Percentiles rank a stretch among this genome's conserved stretches.
These are phyloP conservation scores for Hanseniaspora uvarum DNA, from an alignment of 1,139 yeast species.

Conservation along the genomic window DNA sequence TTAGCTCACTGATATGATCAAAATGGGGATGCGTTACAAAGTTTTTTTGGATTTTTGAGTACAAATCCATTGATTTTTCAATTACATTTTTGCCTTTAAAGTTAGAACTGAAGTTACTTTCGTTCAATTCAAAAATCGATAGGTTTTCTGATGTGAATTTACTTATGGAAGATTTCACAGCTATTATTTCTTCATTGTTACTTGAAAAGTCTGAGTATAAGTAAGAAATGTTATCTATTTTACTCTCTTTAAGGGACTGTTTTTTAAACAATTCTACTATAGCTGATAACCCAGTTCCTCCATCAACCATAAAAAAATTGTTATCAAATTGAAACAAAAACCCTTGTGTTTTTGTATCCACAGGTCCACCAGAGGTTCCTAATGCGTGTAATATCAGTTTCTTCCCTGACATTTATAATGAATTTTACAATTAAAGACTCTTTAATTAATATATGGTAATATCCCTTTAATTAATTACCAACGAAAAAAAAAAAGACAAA, in stretches of 20 bases:
- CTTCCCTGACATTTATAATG: neutral
- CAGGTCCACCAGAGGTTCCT: slow-evolving; percentile 74
- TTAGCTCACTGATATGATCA: slow-evolving; percentile 65
- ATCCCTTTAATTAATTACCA: neutral
- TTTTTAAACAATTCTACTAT: slow-evolving; percentile 42
- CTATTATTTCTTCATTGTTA: neutral
- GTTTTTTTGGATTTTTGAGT: slow-evolving; percentile 32
- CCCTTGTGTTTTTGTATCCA: slow-evolving; percentile 57
- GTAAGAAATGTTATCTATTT: slow-evolving; percentile 23
- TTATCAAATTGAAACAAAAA: slow-evolving; percentile 47
- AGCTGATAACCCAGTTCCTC: slow-evolving; percentile 62
- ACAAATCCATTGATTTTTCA: slow-evolving; percentile 32
- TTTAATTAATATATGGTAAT: neutral
- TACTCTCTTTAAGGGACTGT: slow-evolving; percentile 21
- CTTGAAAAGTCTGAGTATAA: slow-evolving; percentile 7
- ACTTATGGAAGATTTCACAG: neutral
- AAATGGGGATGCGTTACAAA: slow-evolving; percentile 75
- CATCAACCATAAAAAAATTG: slow-evolving; percentile 53
- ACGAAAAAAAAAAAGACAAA: no score
- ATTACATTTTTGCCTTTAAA: slow-evolving; percentile 17
- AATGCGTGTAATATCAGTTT: slow-evolving; percentile 24
- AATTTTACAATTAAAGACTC: no score
- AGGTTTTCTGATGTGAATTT: slow-evolving; percentile 23
- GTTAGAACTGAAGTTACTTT: slow-evolving; percentile 33
- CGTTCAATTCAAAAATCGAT: slow-evolving; percentile 23